These are phyloP conservation scores for Pseudomonodictys pantanalensis DNA, from an alignment of 495 filamentous ascomycete species.

Conservation along the genomic window DNA sequence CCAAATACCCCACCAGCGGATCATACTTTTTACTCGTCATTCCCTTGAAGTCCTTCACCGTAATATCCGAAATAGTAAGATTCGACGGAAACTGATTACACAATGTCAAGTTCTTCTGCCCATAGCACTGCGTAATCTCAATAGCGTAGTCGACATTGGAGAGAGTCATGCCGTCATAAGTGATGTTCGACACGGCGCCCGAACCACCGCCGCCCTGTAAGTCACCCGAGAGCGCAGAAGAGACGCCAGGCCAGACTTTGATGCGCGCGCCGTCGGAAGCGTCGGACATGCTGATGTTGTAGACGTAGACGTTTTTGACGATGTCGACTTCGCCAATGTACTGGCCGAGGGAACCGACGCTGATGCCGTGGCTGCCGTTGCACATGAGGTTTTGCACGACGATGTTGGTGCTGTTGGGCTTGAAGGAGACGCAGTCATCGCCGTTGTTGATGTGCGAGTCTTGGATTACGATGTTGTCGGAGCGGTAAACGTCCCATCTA, in stretches of 20 bases:
- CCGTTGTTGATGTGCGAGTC: constrained; percentile 67
- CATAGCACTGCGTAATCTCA: constrained; percentile 65
- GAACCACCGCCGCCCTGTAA: constrained; percentile 61
- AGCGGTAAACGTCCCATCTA: constrained; percentile 59
- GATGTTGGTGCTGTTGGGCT: constrained; percentile 73
- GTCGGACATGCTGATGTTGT: constrained; percentile 66
- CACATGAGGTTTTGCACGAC: constrained; percentile 68
- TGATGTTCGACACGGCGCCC: constrained; percentile 54
- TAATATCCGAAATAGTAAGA: constrained; percentile 54
- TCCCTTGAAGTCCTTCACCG: constrained; percentile 41
- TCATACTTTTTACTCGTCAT: constrained; percentile 52
- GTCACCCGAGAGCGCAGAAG: constrained; percentile 48
- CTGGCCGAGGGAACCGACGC: constrained; percentile 66
- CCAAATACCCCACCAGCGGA: constrained; percentile 51
- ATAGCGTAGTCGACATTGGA: constrained; percentile 63
- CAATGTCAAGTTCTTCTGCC: constrained; percentile 59
- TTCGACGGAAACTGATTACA: constrained; percentile 59
- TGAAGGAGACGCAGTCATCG: constrained; percentile 76
- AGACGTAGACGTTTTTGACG: constrained; percentile 61
- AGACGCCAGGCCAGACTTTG: constrained; percentile 64
- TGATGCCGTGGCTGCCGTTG: constrained; percentile 72
- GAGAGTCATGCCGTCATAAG: constrained; percentile 55
- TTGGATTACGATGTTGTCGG: constrained; percentile 61
- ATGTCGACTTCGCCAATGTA: constrained; percentile 63
- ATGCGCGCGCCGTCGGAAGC: constrained; percentile 66